Evolutionary conservation across 495 filamentous ascomycete genomes (phyloP).

Genomic region (Penicillium macrosclerotiorum): DNA sequence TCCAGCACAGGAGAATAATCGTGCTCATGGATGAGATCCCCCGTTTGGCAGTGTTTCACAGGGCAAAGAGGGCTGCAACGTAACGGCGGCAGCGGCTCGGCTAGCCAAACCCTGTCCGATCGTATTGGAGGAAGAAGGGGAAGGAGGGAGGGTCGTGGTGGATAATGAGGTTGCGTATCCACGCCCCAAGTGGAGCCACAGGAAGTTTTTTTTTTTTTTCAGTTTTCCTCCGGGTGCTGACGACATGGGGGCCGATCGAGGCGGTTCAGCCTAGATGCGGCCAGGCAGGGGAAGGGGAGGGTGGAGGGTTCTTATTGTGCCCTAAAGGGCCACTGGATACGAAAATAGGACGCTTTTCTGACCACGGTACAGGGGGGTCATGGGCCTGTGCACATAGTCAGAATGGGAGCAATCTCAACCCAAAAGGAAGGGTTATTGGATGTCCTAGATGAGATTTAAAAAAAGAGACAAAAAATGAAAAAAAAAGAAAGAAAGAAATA

Average conservation of each 20-base stretch:
- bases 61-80: constrained; percentile 6
- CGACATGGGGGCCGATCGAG: constrained; percentile 5
- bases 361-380: too few species aligned
- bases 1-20: too few species aligned
- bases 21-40: too few species aligned
- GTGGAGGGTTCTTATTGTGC: background rate
- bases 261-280: constrained; percentile 4
- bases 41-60: constrained; percentile 20
- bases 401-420: too few species aligned
- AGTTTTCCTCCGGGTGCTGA: constrained; percentile 1
- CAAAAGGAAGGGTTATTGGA: too few species aligned
- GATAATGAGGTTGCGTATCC: constrained; percentile 2
- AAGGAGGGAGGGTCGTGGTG: constrained; percentile 1
- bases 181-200: constrained; percentile 1
- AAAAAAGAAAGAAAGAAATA: too few species aligned
- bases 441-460: too few species aligned
- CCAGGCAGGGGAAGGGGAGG: constrained; percentile 2
- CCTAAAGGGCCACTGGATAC: background rate
- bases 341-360: too few species aligned
- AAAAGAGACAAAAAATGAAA: too few species aligned
- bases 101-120: constrained; percentile 21
- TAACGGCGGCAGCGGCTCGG: constrained; percentile 24
- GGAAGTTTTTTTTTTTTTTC: background rate
- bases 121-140: constrained; percentile 1
- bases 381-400: too few species aligned